Conservation (phyloP, 2,329 filamentous ascomycete genomes). For the Dichotomopilus funicola region DNA sequence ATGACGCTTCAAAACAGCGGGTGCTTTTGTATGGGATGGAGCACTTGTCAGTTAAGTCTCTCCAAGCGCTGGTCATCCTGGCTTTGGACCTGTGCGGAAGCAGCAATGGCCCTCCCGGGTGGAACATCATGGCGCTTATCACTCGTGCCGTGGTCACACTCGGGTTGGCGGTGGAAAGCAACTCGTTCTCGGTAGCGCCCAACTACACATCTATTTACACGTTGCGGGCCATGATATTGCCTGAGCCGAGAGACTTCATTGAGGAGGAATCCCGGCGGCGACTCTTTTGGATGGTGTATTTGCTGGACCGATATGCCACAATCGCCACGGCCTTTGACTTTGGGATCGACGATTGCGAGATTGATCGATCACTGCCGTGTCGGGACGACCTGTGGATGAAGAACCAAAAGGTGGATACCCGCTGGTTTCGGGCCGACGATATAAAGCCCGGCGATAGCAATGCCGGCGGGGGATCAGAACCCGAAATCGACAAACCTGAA, state of each 20-base stretch:
- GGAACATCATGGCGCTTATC: slow-evolving; percentile 86
- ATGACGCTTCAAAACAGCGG: slow-evolving; percentile 74
- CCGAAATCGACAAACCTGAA: slow-evolving; percentile 62
- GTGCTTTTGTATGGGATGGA: slow-evolving; percentile 84
- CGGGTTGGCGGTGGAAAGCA: slow-evolving; percentile 75
- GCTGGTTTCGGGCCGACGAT: slow-evolving; percentile 63
- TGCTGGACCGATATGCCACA: slow-evolving; percentile 84
- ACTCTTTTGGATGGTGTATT: slow-evolving; percentile 90
- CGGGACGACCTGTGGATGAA: slow-evolving; percentile 79
- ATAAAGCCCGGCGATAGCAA: slow-evolving; percentile 18
- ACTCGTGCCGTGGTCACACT: slow-evolving; percentile 84
- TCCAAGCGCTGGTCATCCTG: slow-evolving; percentile 82
- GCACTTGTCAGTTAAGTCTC: slow-evolving; percentile 79
- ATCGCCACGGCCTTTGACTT: slow-evolving; percentile 91
- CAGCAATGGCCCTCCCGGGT: slow-evolving; percentile 84
- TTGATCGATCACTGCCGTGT: slow-evolving; percentile 80
- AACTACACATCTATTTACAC: slow-evolving; percentile 84
- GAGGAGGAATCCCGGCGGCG: slow-evolving; percentile 81
- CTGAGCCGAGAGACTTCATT: slow-evolving; percentile 77
- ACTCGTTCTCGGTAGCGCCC: slow-evolving; percentile 70
- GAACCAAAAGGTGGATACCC: slow-evolving; percentile 76
- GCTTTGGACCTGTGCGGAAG: slow-evolving; percentile 78
- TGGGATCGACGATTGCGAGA: slow-evolving; percentile 80
- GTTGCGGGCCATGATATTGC: slow-evolving; percentile 73
- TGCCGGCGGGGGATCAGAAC: slow-evolving; percentile 41